Evolutionary conservation across 352 stramenopile species (phyloP), one percentile per base, ranked within the genome.

Genomic region (Pythium utonaiense): DNA sequence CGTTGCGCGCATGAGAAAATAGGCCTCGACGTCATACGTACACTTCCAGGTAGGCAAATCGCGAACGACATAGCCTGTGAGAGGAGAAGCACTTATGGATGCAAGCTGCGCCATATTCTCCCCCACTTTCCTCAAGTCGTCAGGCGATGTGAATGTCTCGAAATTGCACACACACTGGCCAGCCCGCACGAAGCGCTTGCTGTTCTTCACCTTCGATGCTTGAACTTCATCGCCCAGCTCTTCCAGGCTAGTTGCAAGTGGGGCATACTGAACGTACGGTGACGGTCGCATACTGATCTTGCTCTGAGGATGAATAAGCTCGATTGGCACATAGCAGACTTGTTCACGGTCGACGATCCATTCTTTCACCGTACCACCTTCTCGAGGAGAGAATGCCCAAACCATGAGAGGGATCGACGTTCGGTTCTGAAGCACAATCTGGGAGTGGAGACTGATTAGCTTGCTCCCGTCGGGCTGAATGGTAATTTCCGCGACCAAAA

Each of bases 381-480:
- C 81, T 25, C 83, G 81, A 63, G 87, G 87, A 6, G 85, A 92
- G 71, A 93, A 96, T 13, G 80, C 85, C 87, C 87, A 96, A 5
- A 96, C 75, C 80, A 95, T 93, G 25, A 96, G 64, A 3, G 87
- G 87, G 54, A 96, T 78, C 17, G 82, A 91, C 4, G 87, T 95
- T 70, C 86, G 78, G 40, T 96, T 96, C 64, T 92, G 82, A 7
- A 96, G 63, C 28, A 95, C 83, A 17, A 96, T 73, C 60, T 95
- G 87, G 27, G 87, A 96, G 66, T 95, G 87, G 13, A 96, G 49
- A 21, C 83, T 92, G 58, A 95, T 93, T 38, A 96, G 54, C 57
- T 96, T 96, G 65, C 85, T 96, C 6, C 87, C 87, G 54, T 96
- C 87, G 1, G 80, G 81, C 67, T 96, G 84, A 55, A 96, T 90